Conservation (phyloP, 768 basidiomycete genomes). For the Boletus eberwhitei region DNA sequence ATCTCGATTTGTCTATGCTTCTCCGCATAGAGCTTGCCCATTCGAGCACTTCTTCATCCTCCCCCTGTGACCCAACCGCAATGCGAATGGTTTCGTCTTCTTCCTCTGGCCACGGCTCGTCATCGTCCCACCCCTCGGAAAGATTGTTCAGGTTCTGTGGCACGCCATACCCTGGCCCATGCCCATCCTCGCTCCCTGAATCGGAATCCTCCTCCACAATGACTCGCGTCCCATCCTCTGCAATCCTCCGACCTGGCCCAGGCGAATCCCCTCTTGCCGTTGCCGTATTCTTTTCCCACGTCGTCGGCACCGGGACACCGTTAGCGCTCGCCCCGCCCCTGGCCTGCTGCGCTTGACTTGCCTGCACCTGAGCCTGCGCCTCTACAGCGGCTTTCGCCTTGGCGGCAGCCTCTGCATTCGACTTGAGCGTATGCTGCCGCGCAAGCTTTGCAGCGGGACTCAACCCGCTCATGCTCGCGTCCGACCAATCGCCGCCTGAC, state of each 20-base stretch:
- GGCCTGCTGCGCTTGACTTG: slow-evolving; percentile 23
- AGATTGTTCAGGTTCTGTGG: slow-evolving; percentile 39
- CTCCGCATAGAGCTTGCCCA: slow-evolving; percentile 77
- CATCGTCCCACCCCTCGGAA: slow-evolving; percentile 72
- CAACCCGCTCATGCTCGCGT: slow-evolving; percentile 62
- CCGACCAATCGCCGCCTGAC: slow-evolving; percentile 52
- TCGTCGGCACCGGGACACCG: slow-evolving; percentile 44
- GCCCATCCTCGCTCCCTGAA: slow-evolving; percentile 54
- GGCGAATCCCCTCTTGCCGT: slow-evolving; percentile 49
- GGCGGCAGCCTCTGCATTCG: slow-evolving; percentile 54
- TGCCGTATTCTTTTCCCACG: slow-evolving; percentile 84
- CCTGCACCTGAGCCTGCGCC: slow-evolving; percentile 23
- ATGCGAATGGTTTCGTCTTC: slow-evolving; percentile 72
- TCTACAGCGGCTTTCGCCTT: slow-evolving; percentile 36
- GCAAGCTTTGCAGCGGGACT: slow-evolving; percentile 90
- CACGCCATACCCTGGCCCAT: slow-evolving; percentile 35
- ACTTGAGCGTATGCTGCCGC: slow-evolving; percentile 87
- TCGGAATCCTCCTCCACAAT: slow-evolving; percentile 71
- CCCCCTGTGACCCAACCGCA: slow-evolving; percentile 16
- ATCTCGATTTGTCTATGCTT: slow-evolving; percentile 61
- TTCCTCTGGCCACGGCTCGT: slow-evolving; percentile 73
- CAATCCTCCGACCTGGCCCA: slow-evolving; percentile 44
- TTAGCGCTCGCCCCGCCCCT: slow-evolving; percentile 21
- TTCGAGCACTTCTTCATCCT: slow-evolving; percentile 62
- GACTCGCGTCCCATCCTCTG: slow-evolving; percentile 64